Evolutionary conservation across 805 yeast species (phyloP), one percentile per base, ranked within the genome.

Genomic region (Saturnispora bothae): DNA sequence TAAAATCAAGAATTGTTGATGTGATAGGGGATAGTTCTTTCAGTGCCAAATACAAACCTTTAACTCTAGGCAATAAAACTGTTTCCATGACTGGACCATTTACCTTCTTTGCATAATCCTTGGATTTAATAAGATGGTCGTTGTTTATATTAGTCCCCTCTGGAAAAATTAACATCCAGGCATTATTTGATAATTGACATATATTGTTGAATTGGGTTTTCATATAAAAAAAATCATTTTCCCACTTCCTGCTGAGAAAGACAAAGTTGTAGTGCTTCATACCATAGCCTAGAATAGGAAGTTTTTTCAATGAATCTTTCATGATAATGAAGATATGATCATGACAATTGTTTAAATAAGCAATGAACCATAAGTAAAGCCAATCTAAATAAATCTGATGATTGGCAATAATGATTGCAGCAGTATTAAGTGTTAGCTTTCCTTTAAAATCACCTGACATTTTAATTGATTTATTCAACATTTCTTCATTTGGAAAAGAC

Each of bases 311-410:
- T 16, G 94, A 74, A 43, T 78, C 83, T 57, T 89, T 89, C 56
- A 88, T 65, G 43, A 85, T 71, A 42, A 89, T 85, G 48, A 69
- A 75, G 8, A 88, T 65, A 34, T 72, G 66, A 28, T 80, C 81
- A 7, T 78, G 73, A 31, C 78, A 57, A n/a, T 67, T 57, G 10
- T 84, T 72, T 5, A 86, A 69, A 54, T 83, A 81, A 0, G 83
- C 65, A 16, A 83, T 43, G 74, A 83, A 89, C 98, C 98, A 89
- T 39, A 85, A 48, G 49, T 73, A 86, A 9, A 82, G 67, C 98
- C 98, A 89, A 56, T 89, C 98, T 3, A 89, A 76, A 56, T 89
- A 89, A 18, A 89, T 79, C 60, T 88, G 96, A 58, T 89, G 97
- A 54, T 89, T 89, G n/a, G 92, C 74, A 26, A 88, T 78, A 33